Conservation (phyloP, 768 basidiomycete genomes). For the Tremella fuciformis region DNA sequence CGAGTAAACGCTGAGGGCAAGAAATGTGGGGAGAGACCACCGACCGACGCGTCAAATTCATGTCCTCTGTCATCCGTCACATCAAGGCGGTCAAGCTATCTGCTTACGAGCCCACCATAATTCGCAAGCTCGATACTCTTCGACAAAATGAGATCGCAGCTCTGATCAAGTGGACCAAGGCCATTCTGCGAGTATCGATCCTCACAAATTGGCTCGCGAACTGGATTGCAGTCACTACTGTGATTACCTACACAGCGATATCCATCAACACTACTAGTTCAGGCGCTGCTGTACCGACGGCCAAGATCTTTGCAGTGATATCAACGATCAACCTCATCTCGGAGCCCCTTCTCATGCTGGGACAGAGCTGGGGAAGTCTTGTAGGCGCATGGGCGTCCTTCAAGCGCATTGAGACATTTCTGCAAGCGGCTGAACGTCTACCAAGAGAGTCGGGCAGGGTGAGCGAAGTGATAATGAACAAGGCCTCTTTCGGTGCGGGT, state of each 20-base stretch:
- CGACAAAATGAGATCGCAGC: slow-evolving; percentile 13
- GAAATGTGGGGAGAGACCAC: slow-evolving; percentile 16
- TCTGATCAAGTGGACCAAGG: slow-evolving; percentile 6
- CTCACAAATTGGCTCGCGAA: slow-evolving; percentile 18
- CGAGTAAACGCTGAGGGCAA: neutral
- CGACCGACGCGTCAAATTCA: slow-evolving; percentile 24
- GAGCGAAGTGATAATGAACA: slow-evolving; percentile 1
- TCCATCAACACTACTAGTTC: slow-evolving; percentile 6
- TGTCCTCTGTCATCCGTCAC: slow-evolving; percentile 21
- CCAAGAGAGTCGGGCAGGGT: neutral
- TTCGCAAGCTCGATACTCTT: slow-evolving; percentile 2
- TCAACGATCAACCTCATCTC: slow-evolving; percentile 24
- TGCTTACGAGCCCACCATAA: slow-evolving; percentile 18
- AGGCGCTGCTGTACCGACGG: slow-evolving; percentile 13
- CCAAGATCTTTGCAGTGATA: slow-evolving; percentile 22
- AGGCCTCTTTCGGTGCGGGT: slow-evolving; percentile 18
- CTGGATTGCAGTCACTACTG: slow-evolving; percentile 14
- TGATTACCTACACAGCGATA: slow-evolving; percentile 21
- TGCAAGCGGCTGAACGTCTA: slow-evolving; percentile 11
- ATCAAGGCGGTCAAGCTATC: slow-evolving; percentile 29
- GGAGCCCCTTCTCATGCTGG: slow-evolving; percentile 22
- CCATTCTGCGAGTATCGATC: slow-evolving; percentile 15
- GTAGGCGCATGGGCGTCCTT: slow-evolving; percentile 21
- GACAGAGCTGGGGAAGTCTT: slow-evolving; percentile 12
- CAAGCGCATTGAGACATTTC: slow-evolving; percentile 21